Evolutionary conservation across 2,329 filamentous ascomycete species (phyloP).

Genomic region (Diaporthe capsici): DNA sequence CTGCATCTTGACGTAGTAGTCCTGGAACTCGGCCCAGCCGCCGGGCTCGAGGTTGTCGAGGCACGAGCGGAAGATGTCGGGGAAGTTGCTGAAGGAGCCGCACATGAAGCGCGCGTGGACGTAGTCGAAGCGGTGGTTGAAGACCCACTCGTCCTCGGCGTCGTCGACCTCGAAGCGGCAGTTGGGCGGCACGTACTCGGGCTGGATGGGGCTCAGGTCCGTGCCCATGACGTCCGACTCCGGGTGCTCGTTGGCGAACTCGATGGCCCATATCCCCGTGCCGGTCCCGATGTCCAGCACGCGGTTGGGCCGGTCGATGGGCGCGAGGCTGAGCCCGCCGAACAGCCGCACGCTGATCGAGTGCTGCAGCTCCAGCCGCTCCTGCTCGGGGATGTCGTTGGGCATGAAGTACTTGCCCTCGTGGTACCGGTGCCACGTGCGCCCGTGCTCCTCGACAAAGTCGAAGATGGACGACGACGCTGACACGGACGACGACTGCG

Average conservation of each 20-base stretch:
- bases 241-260: conserved; percentile 46
- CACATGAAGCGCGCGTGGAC: conserved; percentile 46
- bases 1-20: conserved; percentile 44
- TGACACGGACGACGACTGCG: conserved; percentile 39
- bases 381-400: conserved; percentile 41
- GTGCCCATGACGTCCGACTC: conserved; percentile 45
- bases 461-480: conserved; percentile 40
- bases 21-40: conserved; percentile 46
- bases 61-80: conserved; percentile 40
- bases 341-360: conserved; percentile 40
- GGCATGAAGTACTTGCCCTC: conserved; percentile 42
- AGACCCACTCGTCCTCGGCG: conserved; percentile 46
- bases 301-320: conserved; percentile 40
- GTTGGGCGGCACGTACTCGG: conserved; percentile 47
- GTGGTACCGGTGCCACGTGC: conserved; percentile 42
- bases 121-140: conserved; percentile 45
- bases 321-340: conserved; percentile 43
- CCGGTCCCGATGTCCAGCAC: conserved; percentile 50
- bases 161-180: conserved; percentile 47
- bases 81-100: conserved; percentile 42
- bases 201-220: conserved; percentile 47
- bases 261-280: conserved; percentile 48
- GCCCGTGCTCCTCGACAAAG: conserved; percentile 41
- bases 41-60: conserved; percentile 45
- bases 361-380: conserved; percentile 43